Conservation (phyloP, 345 rosid genomes). For the Citrus reticulata region DNA sequence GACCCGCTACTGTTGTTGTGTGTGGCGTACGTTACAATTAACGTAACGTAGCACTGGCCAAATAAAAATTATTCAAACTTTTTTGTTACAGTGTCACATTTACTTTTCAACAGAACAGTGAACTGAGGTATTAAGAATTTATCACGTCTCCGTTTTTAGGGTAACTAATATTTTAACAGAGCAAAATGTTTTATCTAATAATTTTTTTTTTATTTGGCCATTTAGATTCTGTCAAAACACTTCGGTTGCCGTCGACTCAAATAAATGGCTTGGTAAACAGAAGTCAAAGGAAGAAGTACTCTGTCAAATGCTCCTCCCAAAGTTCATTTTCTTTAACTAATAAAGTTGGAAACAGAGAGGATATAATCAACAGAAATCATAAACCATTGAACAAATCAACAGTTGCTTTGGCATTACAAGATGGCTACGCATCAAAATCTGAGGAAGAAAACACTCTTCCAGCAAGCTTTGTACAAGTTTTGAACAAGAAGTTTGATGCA, state of each 20-base stretch:
- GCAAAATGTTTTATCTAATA: too few species aligned
- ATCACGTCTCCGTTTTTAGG: too few species aligned
- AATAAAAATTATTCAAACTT: too few species aligned
- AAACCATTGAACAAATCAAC: background rate
- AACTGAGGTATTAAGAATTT: too few species aligned
- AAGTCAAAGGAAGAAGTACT: background rate
- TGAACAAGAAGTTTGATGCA: background rate
- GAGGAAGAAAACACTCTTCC: background rate
- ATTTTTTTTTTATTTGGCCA: background rate
- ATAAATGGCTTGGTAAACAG: background rate
- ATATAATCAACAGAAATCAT: background rate
- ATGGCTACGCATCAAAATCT: background rate
- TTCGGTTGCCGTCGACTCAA: background rate
- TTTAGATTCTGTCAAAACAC: background rate
- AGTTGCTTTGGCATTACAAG: background rate
- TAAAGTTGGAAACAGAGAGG: background rate
- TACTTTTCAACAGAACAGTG: too few species aligned
- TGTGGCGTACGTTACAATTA: too few species aligned
- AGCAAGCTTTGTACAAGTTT: background rate
- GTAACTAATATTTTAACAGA: too few species aligned
- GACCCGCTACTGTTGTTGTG: rapidly evolving
- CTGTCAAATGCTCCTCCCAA: background rate
- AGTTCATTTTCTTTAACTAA: background rate
- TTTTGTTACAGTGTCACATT: too few species aligned
- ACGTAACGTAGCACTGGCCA: too few species aligned